Evolutionary conservation across 805 yeast species (phyloP).

Genomic region (Metschnikowia similis): DNA sequence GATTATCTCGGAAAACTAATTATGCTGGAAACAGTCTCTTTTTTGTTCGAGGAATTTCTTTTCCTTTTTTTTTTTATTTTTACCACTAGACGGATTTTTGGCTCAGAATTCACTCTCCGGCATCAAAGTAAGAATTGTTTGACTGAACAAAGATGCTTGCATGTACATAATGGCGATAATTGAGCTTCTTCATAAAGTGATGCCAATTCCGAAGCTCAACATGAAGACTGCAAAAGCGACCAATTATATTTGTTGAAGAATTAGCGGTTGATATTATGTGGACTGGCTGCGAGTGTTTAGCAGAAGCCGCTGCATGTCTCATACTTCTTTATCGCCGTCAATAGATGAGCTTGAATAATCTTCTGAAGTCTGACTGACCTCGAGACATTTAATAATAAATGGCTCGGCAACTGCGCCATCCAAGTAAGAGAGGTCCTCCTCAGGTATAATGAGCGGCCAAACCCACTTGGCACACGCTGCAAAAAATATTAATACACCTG

Average conservation of each 20-base stretch:
- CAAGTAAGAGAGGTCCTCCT: constrained; percentile 53
- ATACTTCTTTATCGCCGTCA: constrained; percentile 2
- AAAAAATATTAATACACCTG: constrained; percentile 74
- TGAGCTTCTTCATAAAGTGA: neutral
- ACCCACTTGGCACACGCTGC: constrained; percentile 54
- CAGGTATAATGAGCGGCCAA: constrained; percentile 61
- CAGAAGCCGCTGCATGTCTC: neutral
- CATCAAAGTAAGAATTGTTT: neutral
- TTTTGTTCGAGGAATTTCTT: constrained; percentile 1
- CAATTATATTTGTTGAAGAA: neutral
- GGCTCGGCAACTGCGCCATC: constrained; percentile 65
- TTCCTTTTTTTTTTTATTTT: constrained; percentile 10
- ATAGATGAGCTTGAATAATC: neutral
- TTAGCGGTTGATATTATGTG: neutral
- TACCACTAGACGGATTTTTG: neutral
- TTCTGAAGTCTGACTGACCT: constrained; percentile 7
- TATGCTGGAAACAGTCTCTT: neutral
- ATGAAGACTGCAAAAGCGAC: neutral
- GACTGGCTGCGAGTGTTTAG: neutral
- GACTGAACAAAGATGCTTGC: constrained; percentile 3
- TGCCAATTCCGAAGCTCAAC: neutral
- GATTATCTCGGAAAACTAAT: constrained; percentile 50
- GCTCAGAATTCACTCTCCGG: neutral
- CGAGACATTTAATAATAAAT: constrained; percentile 47
- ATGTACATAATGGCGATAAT: constrained; percentile 9